phyloP scores from a whole-genome alignment of 768 basidiomycete species.

The Auricularia auricula-judae region DNA sequence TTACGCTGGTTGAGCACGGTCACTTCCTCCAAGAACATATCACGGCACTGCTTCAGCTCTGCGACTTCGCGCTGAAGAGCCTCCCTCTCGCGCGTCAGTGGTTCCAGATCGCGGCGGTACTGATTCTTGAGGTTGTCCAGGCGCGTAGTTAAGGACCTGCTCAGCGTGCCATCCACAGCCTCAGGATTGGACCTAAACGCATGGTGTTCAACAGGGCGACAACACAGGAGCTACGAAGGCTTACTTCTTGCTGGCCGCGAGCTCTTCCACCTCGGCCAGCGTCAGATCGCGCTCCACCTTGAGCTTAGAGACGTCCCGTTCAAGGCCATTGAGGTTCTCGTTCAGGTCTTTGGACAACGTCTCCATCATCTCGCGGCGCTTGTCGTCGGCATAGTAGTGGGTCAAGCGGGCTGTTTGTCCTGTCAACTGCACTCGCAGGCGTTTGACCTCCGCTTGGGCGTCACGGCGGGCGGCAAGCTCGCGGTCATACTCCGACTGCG shows the following conservation, averaged over 20 bases:
- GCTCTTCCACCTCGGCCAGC: conserved; percentile 87
- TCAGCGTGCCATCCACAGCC: conserved; percentile 21
- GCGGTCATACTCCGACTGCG: conserved; percentile 88
- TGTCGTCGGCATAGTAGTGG: conserved; percentile 70
- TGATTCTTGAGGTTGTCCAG: conserved; percentile 80
- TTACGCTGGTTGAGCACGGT: conserved; percentile 84
- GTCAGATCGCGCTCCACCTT: conserved; percentile 86
- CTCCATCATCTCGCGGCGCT: conserved; percentile 67
- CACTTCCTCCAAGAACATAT: conserved; percentile 84
- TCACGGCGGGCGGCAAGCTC: conserved; percentile 83
- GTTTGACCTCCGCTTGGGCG: conserved; percentile 84
- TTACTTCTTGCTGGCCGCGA: conserved; percentile 65
- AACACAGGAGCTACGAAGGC: conserved; percentile 12
- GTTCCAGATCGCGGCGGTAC: conserved; percentile 79
- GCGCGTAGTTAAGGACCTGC: conserved; percentile 68
- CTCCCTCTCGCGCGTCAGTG: conserved; percentile 75
- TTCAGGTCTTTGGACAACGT: conserved; percentile 70
- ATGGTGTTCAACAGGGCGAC: neutral
- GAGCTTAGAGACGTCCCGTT: conserved; percentile 77
- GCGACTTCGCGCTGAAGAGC: conserved; percentile 66
- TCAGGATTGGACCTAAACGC: conserved; percentile 6
- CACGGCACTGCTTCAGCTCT: conserved; percentile 78
- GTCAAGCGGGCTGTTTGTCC: conserved; percentile 83
- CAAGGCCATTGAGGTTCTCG: conserved; percentile 64
- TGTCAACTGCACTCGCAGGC: conserved; percentile 72